Base-by-base conservation (phyloP, 768 basidiomycete genomes). In the Lactifluus pinguis region DNA sequence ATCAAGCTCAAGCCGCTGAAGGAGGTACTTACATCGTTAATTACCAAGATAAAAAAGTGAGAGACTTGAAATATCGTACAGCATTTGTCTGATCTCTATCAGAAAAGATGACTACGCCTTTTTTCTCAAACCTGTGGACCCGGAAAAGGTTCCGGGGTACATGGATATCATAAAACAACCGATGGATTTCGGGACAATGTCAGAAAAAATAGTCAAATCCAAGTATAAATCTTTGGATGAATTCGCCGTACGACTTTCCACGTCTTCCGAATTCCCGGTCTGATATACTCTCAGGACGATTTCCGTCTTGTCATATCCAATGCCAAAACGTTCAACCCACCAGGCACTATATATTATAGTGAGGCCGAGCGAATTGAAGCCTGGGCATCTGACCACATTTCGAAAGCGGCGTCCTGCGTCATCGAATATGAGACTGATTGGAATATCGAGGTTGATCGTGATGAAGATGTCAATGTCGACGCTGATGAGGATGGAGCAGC, bases 121-220 rank as follows among this genome's bases (percentile, higher is more conserved):
- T 72, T 92, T 92, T 70, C 71, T 90, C 57, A 68, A 72, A 41
- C 88, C 88, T 1, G 89, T 92, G 6, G 78, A 89, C 69, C 70
- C 72, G 0, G 70, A 74, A 2, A 77, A 80, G 64, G 83, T 89
- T 0, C 79, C 83, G 11, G 83, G 83, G 1, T 87, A 87, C 65
- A 59, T 75, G 13, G 83, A 87, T 76, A 74, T 85, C 51, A 83
- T 98, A 53, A 85, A 87, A 67, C 77, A 79, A 19, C 93, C 95
- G 7, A 98, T 98, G 94, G 94, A 98, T 68, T 77, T 98, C 58
- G 89, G 89, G 0, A 94, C 93, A 0, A 88, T 98, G 76, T 74
- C 84, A 19, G 75, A 76, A 57, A 95, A 94, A 72, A 87, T 94
- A 49, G 79, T 79, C 60, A 81, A 75, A 68, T 87, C 88, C 6